These are phyloP conservation scores for Colletotrichum agaves DNA, from an alignment of 2,329 filamentous ascomycete genomes.

Conservation along the genomic window DNA sequence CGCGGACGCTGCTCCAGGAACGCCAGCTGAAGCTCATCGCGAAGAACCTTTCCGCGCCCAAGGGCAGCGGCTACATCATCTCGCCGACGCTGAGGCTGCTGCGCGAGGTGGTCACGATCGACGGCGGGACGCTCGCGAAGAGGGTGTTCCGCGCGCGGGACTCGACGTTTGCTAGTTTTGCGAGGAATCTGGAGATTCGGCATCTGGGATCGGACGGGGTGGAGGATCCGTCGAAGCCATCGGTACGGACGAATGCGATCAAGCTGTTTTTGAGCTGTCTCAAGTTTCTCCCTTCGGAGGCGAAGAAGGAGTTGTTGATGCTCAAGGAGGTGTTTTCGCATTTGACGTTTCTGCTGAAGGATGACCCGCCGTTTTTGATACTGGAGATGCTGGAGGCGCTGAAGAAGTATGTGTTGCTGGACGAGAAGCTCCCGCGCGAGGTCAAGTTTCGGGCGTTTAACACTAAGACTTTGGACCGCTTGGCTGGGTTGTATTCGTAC, in stretches of 20 bases:
- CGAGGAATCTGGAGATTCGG: slow-evolving; percentile 81
- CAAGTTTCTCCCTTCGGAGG: slow-evolving; percentile 79
- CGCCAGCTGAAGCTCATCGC: slow-evolving; percentile 84
- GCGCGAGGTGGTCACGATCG: slow-evolving; percentile 85
- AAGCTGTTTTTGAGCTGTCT: slow-evolving; percentile 83
- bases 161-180: slow-evolving; percentile 82
- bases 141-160: slow-evolving; percentile 82
- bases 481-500: slow-evolving; percentile 78
- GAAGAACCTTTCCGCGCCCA: slow-evolving; percentile 81
- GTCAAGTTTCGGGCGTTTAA: slow-evolving; percentile 82
- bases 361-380: slow-evolving; percentile 81
- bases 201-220: slow-evolving; percentile 60
- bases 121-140: slow-evolving; percentile 84
- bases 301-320: slow-evolving; percentile 83
- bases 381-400: slow-evolving; percentile 79
- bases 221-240: slow-evolving; percentile 77
- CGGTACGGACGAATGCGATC: slow-evolving; percentile 84
- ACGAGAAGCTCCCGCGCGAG: slow-evolving; percentile 77
- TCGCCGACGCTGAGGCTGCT: slow-evolving; percentile 88
- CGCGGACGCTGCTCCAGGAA: slow-evolving; percentile 83
- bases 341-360: slow-evolving; percentile 80
- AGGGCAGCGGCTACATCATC: slow-evolving; percentile 87
- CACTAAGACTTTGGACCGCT: slow-evolving; percentile 75
- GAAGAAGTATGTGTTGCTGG: slow-evolving; percentile 77
- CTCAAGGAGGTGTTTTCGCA: slow-evolving; percentile 86